A percentile compares a stretch with the other conserved stretches of the same genome.
phyloP scores from a whole-genome alignment of 2,329 filamentous ascomycete genomes.

The Xylaria sp. region DNA sequence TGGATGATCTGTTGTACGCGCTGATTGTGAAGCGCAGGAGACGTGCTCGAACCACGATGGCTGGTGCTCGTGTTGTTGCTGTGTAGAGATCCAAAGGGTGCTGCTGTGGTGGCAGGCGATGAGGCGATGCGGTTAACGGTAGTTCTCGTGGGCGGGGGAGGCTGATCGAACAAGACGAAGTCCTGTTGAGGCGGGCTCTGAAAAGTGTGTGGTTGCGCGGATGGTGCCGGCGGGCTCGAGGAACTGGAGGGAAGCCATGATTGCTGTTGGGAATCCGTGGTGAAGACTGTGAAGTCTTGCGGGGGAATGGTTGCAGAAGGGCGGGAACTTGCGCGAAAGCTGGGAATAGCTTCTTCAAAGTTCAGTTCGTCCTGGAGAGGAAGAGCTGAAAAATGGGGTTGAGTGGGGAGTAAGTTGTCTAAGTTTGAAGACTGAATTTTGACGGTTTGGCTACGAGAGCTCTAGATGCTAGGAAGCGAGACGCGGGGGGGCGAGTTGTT shows the following conservation, averaged over 20 bases:
- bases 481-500: constrained; percentile 47
- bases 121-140: constrained; percentile 51
- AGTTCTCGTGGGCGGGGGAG: constrained; percentile 50
- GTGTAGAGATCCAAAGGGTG: constrained; percentile 45
- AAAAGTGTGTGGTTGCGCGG: constrained; percentile 62
- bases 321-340: constrained; percentile 63
- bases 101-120: constrained; percentile 53
- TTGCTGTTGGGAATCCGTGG: constrained; percentile 78
- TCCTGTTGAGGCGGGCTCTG: constrained; percentile 67
- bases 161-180: constrained; percentile 78
- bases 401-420: constrained; percentile 54
- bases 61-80: constrained; percentile 40
- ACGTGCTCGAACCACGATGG: constrained; percentile 53
- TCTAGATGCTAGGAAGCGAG: constrained; percentile 43
- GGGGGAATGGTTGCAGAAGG: constrained; percentile 64
- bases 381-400: constrained; percentile 56
- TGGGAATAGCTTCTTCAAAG: constrained; percentile 64
- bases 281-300: constrained; percentile 77
- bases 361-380: constrained; percentile 69
- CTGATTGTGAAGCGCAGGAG: constrained; percentile 59
- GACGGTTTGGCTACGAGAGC: constrained; percentile 49
- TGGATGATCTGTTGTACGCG: constrained; percentile 65
- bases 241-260: constrained; percentile 78
- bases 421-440: constrained; percentile 59
- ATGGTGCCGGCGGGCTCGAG: constrained; percentile 65